A percentile compares a stretch with the other conserved stretches of the same genome.
These are phyloP conservation scores for Globisporangium apiculatum DNA, from an alignment of 352 stramenopile species.

Conservation along the genomic window DNA sequence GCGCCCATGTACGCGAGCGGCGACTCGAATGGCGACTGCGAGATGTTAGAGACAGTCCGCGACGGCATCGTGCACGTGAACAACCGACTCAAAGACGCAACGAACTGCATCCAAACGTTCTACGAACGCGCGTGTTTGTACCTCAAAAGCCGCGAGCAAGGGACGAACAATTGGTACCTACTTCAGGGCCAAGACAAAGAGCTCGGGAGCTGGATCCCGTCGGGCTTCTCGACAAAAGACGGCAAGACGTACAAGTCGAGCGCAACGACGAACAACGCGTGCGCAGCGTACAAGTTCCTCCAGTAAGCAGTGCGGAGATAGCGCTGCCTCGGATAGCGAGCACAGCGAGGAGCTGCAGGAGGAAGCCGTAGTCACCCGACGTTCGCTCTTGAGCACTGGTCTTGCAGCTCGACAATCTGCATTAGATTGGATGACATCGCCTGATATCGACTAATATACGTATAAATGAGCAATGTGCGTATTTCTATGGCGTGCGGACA, in stretches of 20 bases:
- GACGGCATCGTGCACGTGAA: slow-evolving; percentile 57
- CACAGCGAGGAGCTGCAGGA: too few species aligned
- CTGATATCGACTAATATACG: too few species aligned
- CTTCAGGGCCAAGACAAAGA: slow-evolving; percentile 55
- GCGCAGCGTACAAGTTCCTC: slow-evolving; percentile 33
- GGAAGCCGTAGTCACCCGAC: too few species aligned
- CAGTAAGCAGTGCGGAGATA: neutral
- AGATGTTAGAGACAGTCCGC: slow-evolving; percentile 48
- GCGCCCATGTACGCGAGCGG: slow-evolving; percentile 44
- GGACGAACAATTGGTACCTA: slow-evolving; percentile 43
- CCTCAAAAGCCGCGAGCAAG: slow-evolving; percentile 28
- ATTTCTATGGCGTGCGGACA: too few species aligned
- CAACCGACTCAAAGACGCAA: slow-evolving; percentile 47
- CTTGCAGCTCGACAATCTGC: too few species aligned
- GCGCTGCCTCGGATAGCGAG: too few species aligned
- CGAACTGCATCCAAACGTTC: slow-evolving; percentile 49
- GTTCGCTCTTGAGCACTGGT: too few species aligned
- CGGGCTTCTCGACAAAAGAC: slow-evolving; percentile 55
- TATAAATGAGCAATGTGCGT: too few species aligned
- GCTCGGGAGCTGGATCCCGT: slow-evolving; percentile 61
- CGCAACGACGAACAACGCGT: slow-evolving; percentile 26
- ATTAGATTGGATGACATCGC: too few species aligned
- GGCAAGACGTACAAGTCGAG: slow-evolving; percentile 41
- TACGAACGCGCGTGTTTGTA: slow-evolving; percentile 53
- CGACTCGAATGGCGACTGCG: slow-evolving; percentile 54